Conservation (phyloP, 306 rosid genomes). For the Castanea mollissima region DNA sequence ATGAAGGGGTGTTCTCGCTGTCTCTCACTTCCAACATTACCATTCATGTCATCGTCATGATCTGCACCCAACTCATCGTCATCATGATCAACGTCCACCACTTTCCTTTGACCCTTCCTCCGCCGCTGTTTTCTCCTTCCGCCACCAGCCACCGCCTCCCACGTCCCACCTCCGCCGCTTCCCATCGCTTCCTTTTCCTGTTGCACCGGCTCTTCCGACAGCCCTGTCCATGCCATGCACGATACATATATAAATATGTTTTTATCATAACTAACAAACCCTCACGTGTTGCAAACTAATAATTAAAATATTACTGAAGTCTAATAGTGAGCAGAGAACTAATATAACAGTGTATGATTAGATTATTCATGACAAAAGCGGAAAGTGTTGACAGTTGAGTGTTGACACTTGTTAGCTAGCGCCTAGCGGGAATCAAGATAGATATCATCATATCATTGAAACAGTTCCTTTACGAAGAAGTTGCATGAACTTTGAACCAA, state of each 20-base stretch:
- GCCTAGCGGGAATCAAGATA: too few relatives aligned
- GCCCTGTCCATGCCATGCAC: constrained; percentile 37
- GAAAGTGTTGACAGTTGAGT: too few relatives aligned
- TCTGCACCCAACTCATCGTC: constrained; percentile 35
- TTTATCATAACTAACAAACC: too few relatives aligned
- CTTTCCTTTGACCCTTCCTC: constrained; percentile 33
- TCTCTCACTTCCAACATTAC: constrained; percentile 43
- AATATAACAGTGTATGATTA: too few relatives aligned
- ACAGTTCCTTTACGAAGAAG: too few relatives aligned
- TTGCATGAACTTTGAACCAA: too few relatives aligned
- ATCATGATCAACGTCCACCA: constrained; percentile 13
- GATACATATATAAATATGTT: background rate
- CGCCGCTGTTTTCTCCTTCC: constrained; percentile 52
- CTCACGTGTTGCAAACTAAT: too few relatives aligned
- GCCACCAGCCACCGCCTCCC: constrained; percentile 41
- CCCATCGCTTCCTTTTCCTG: constrained; percentile 69
- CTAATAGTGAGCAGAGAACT: too few relatives aligned
- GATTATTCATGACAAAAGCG: too few relatives aligned
- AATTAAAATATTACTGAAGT: too few relatives aligned
- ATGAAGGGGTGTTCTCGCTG: constrained; percentile 93
- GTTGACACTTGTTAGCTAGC: too few relatives aligned
- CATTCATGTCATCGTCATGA: constrained; percentile 33
- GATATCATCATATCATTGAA: too few relatives aligned
- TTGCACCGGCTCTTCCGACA: constrained; percentile 94
- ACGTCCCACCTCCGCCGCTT: constrained; percentile 66